Evolutionary conservation across 352 stramenopile genomes (phyloP), one percentile per base, ranked within the genome.

Genomic region (Phytophthora brassicae): DNA sequence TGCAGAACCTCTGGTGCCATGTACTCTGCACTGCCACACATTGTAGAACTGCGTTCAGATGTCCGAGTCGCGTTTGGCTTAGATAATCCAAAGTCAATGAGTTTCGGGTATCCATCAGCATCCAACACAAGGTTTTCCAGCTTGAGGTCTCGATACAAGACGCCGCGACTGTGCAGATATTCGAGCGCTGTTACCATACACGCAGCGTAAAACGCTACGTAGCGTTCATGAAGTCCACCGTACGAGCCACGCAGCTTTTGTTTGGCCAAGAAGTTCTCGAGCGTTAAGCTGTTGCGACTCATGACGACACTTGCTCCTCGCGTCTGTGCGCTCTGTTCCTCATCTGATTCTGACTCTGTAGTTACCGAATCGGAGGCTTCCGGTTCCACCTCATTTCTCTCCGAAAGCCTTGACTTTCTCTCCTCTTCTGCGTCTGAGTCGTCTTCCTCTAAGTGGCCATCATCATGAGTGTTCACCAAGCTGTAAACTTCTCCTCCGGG

Each of bases 201-300:
- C 1, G 95, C 95, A 1, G 91, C 80, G 72, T 99, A 99, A 74
- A 99, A 99, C 11, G 79, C 79, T 2, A 86, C 89, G 56, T 92
- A 79, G 14, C 69, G 59, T 79, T 98, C 96, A 11, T 81, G 65
- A 23, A 99, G 96, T 16, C 78, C 81, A 12, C 81, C 77, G n/a
- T 78, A 64, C 0, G 54, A 50, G 16, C 62, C 74, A 0, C 52
- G 53, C 8, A 87, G 66, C 28, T 65, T 72, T 17, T 62, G 56
- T 35, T 85, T 86, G 26, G 57, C 62, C 17, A 68, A n/a, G 17
- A 60, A 49, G 51, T 90, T 88, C 44, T 73, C 74, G 0, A 78
- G 42, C 17, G 66, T 72, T n/a, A 73, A 55, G 35, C 64, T 79
- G 44, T 77, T 68, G n/a, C 55, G 53, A 33, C 49, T 38, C 51